Base-by-base conservation (phyloP, 2,329 filamentous ascomycete species). In the Trichoderma cornu-damae region DNA sequence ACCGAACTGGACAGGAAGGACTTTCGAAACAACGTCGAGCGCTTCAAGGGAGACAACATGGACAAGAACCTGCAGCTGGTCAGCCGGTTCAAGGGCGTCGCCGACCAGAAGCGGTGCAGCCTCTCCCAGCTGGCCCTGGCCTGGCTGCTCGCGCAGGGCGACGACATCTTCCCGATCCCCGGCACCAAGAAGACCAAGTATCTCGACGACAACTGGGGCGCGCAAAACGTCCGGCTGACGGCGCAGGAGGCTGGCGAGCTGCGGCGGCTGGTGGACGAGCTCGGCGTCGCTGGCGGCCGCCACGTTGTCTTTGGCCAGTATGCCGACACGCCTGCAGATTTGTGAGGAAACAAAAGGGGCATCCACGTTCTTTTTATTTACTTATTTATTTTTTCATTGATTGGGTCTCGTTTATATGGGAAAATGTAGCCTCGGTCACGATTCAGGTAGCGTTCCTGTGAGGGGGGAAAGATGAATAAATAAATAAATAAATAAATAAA, bases 91-190 rank as follows among this genome's bases (percentile, higher is more conserved):
- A 67, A 70, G 4, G 70, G 65, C 5, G 64, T 86, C 2, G 82
- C 81, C 0, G 70, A 75, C 40, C 73, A 70, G 59, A 86, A 87
- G 69, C 76, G 66, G 3, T 76, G 73, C 51, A 84, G 84, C 0
- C 63, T 81, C 0, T 75, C 75, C 1, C 79, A 89, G 65, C 66
- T 89, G 24, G 79, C 81, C 1, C 72, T 88, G 20, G 84, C 85
- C 0, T 88, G 85, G 84, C 63, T 88, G 54, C 63, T 85, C 59
- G 77, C 77, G 3, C 83, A 87, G 63, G 81, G 81, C 0, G 74
- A 79, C 2, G 80, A 85, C 62, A 73, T 87, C 48, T 78, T 84
- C 63, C 81, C 85, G 0, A 87, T 81, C 48, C 78, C 76, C 0
- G 79, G 78, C 1, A 81, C 78, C 0, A 79, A 75, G 66, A 76